Base-by-base conservation (phyloP, 768 basidiomycete species). In the Russula earlei region DNA sequence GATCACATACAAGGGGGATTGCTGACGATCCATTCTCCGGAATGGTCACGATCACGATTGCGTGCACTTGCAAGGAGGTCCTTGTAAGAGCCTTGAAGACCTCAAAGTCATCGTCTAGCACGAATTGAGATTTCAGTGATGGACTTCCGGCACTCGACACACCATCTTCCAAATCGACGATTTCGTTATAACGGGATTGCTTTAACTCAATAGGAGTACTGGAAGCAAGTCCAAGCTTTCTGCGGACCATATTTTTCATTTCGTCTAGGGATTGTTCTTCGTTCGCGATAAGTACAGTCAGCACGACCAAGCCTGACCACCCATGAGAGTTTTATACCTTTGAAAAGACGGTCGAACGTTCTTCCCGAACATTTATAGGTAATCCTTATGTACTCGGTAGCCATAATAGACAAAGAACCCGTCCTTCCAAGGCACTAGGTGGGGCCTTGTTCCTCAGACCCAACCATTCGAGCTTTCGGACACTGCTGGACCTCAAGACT, bases 81-180 rank as follows among this genome's bases (percentile, higher is more conserved):
- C 68, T 69, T 20, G 80, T 72, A 36, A 78, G 68, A 14, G 76
- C 70, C 54, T 71, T 68, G 67, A 90, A 87, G 2, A 86, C 87
- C 52, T 84, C 82, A 59, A 88, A 90, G 67, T 91, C 88, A 37
- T 85, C 87, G 42, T 87, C 88, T 91, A 60, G 20, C 40, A 34
- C 15, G 19, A 37, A 6, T 43, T 54, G n/a, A n/a, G n/a, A n/a
- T 54, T 43, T 20, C 22, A 8, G 38, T 19, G 33, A n/a, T 33
- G 44, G 43, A 37, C n/a, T 41, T 54, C 34, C 19, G 15, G 43
- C 14, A 50, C 3, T 11, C n/a, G n/a, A 67, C 74, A 58, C 62
- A 87, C 89, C 85, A 65, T 91, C 87, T 34, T 87, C 87, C n/a
- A 91, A 73, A 65, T 85, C 85, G 22, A 89, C 75, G 14, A 67